These are phyloP conservation scores for Arthrinium puccinioides DNA, from an alignment of 2,329 filamentous ascomycete genomes.

Conservation along the genomic window DNA sequence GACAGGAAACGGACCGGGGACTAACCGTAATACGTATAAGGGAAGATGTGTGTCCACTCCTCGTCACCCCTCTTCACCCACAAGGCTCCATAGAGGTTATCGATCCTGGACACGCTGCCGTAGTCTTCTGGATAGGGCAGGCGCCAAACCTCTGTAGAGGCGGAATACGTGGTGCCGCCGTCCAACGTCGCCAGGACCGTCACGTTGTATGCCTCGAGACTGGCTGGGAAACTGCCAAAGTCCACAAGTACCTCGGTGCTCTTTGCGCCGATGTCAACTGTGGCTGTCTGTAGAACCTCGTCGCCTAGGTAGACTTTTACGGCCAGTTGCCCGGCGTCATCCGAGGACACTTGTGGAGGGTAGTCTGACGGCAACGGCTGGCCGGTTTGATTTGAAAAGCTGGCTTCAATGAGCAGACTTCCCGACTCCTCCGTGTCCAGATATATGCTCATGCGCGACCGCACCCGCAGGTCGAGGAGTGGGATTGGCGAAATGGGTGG, in stretches of 20 bases:
- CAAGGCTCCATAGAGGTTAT: slow-evolving; percentile 11
- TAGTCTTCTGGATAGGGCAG: slow-evolving; percentile 9
- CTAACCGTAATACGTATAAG: slow-evolving; percentile 11
- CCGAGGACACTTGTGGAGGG: background rate
- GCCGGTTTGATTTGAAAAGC: slow-evolving; percentile 29
- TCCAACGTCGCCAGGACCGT: slow-evolving; percentile 6
- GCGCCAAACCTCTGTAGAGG: slow-evolving; percentile 8
- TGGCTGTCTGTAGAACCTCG: background rate
- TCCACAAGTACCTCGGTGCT: slow-evolving; percentile 8
- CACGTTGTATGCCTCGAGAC: slow-evolving; percentile 8
- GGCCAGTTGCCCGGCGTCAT: background rate
- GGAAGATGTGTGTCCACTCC: slow-evolving; percentile 11
- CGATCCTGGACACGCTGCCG: slow-evolving; percentile 12
- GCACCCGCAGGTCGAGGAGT: slow-evolving; percentile 34
- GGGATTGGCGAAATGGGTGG: slow-evolving; percentile 26
- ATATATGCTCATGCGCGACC: slow-evolving; percentile 40
- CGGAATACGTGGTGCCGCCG: slow-evolving; percentile 6
- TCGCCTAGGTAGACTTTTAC: slow-evolving; percentile 1
- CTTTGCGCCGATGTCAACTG: slow-evolving; percentile 8
- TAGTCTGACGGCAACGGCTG: slow-evolving; percentile 16
- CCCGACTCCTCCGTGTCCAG: slow-evolving; percentile 28
- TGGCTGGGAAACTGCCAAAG: slow-evolving; percentile 4
- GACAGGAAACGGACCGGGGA: background rate
- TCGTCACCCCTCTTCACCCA: slow-evolving; percentile 10
- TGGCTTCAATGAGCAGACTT: slow-evolving; percentile 34